These are phyloP conservation scores for Colletotrichum liriopes DNA, from an alignment of 2,329 filamentous ascomycete genomes.

Conservation along the genomic window DNA sequence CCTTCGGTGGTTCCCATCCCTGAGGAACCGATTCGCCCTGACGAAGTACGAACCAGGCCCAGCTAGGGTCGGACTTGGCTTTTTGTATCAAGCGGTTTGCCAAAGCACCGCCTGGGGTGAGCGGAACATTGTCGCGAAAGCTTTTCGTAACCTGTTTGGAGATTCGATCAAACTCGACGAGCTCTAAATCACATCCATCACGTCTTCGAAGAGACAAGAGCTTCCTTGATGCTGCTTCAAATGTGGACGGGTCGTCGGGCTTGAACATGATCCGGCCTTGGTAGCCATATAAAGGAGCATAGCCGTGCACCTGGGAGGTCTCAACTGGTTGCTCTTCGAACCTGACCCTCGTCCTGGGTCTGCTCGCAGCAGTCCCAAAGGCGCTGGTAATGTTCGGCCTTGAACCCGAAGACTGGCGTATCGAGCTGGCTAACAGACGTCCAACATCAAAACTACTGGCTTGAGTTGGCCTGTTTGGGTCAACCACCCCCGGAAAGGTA, in stretches of 20 bases:
- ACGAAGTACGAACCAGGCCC: constrained; percentile 46
- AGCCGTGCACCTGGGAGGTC: background rate
- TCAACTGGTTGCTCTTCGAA: background rate
- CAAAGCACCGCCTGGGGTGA: background rate
- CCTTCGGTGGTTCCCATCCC: constrained; percentile 45
- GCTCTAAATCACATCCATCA: constrained; percentile 22
- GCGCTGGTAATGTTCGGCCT: no score
- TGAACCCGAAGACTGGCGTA: background rate
- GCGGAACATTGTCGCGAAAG: constrained; percentile 13
- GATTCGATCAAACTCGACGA: constrained; percentile 23
- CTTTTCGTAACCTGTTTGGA: background rate
- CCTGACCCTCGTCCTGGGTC: background rate
- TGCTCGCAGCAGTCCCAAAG: background rate
- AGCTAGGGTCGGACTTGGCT: background rate
- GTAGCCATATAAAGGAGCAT: constrained; percentile 45
- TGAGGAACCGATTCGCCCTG: constrained; percentile 18
- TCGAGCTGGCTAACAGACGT: background rate
- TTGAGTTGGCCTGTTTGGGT: background rate
- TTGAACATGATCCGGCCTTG: constrained; percentile 53
- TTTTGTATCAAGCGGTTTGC: constrained; percentile 1
- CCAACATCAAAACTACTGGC: background rate
- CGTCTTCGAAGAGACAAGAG: constrained; percentile 45
- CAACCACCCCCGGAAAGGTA: background rate
- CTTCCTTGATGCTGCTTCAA: constrained; percentile 45
- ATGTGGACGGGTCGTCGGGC: constrained; percentile 44